phyloP scores from a whole-genome alignment of 2,329 filamentous ascomycete genomes.

The Fusarium nisikadoi region DNA sequence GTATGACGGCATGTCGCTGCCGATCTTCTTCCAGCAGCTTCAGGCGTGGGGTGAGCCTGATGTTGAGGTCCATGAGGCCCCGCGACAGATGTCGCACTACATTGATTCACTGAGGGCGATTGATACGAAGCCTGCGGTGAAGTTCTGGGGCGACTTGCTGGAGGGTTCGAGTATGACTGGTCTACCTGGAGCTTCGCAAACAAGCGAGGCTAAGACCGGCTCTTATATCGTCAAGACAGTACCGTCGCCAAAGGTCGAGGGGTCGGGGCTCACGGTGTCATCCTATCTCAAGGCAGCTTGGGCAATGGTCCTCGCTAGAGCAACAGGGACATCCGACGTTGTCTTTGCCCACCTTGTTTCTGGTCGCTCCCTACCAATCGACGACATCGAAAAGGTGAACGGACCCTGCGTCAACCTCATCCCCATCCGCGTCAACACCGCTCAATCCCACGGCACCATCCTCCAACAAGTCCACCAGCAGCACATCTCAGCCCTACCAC shows the following conservation, averaged over 20 bases:
- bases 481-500: background rate
- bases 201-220: fast-evolving
- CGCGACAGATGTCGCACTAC: background rate
- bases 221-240: background rate
- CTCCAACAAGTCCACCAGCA: background rate
- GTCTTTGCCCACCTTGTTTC: background rate
- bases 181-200: fast-evolving
- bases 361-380: background rate
- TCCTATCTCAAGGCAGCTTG: background rate
- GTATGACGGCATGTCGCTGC: background rate
- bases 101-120: background rate
- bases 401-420: background rate
- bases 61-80: background rate
- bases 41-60: background rate
- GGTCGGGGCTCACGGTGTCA: background rate
- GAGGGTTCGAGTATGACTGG: fast-evolving
- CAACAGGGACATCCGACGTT: background rate
- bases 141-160: background rate
- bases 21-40: background rate
- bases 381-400: background rate
- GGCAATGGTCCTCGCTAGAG: background rate
- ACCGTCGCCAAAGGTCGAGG: background rate
- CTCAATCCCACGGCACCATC: background rate
- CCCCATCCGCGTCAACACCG: background rate
- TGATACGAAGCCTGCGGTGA: background rate